A percentile compares a stretch with the other conserved stretches of the same genome.
Conservation (phyloP, 2,329 filamentous ascomycete species). For the Microascus cirrosus region DNA sequence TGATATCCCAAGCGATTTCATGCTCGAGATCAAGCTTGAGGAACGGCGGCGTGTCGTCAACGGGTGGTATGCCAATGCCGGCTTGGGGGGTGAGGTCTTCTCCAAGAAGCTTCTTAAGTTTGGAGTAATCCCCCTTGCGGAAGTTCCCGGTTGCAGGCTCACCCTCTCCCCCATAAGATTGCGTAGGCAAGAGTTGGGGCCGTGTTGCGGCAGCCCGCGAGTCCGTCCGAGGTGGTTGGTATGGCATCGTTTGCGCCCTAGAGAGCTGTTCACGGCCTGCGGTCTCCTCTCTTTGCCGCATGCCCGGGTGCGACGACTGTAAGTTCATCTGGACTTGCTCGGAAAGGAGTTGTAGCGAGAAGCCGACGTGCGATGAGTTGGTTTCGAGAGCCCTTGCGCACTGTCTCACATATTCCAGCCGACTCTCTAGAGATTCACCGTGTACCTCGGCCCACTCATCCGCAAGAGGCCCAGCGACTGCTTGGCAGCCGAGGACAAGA, state of each 20-base stretch:
- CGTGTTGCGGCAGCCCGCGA: slow-evolving; percentile 33
- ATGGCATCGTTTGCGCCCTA: slow-evolving; percentile 47
- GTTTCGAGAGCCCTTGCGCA: slow-evolving; percentile 74
- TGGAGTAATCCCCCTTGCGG: slow-evolving; percentile 50
- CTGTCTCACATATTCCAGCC: slow-evolving; percentile 67
- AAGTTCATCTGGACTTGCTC: slow-evolving; percentile 48
- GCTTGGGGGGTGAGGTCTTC: slow-evolving; percentile 46
- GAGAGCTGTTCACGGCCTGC: slow-evolving; percentile 39
- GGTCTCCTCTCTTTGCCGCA: slow-evolving; percentile 31
- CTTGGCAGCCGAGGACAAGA: slow-evolving; percentile 76
- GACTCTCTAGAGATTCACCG: slow-evolving; percentile 78
- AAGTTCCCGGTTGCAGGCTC: slow-evolving; percentile 30
- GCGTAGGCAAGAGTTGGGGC: slow-evolving; percentile 38
- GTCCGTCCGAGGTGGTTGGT: slow-evolving; percentile 44
- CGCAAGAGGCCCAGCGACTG: slow-evolving; percentile 78
- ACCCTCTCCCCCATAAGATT: slow-evolving; percentile 54
- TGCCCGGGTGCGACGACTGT: slow-evolving; percentile 20
- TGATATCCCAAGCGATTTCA: slow-evolving; percentile 83
- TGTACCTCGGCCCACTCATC: slow-evolving; percentile 96
- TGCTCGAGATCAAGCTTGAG: slow-evolving; percentile 77
- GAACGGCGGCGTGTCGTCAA: slow-evolving; percentile 75
- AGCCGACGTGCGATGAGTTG: slow-evolving; percentile 77
- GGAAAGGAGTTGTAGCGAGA: slow-evolving; percentile 75
- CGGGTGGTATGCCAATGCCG: slow-evolving; percentile 24
- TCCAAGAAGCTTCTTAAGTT: slow-evolving; percentile 55